These are phyloP conservation scores for Plasmodium gonderi DNA, from an alignment of 169 alveolate species.

Conservation along the genomic window DNA sequence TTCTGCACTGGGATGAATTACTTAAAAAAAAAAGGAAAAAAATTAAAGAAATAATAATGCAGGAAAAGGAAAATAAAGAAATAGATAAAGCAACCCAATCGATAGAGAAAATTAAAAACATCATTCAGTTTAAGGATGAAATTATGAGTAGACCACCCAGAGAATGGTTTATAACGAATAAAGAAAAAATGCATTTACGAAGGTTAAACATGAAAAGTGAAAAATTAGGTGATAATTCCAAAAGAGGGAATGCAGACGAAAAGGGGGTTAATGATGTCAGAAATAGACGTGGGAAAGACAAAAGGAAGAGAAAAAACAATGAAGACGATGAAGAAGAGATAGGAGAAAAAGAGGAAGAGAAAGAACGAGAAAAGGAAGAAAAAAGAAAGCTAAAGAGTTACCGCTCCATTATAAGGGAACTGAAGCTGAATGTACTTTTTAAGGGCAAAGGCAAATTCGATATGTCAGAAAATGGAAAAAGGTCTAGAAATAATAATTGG, in stretches of 20 bases:
- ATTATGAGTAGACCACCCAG: conserved; percentile 79
- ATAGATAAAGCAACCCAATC: conserved; percentile 82
- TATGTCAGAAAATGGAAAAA: background rate
- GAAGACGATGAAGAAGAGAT: background rate
- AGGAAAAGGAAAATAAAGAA: conserved; percentile 84
- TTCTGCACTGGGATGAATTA: conserved; percentile 71
- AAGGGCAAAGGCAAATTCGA: background rate
- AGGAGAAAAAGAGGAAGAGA: background rate
- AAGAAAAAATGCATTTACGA: conserved; percentile 59
- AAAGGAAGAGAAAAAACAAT: background rate
- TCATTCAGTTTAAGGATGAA: conserved; percentile 85
- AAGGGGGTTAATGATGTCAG: conserved; percentile 26
- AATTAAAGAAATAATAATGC: conserved; percentile 79
- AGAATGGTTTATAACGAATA: conserved; percentile 76
- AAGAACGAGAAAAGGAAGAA: conserved; percentile 14
- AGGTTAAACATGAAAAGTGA: conserved; percentile 23
- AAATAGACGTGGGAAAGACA: conserved; percentile 18
- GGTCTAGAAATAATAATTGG: background rate
- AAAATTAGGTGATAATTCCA: background rate
- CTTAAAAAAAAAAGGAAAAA: conserved; percentile 79
- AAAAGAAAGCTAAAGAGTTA: conserved; percentile 33
- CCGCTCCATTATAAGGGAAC: conserved; percentile 51
- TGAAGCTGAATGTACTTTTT: conserved; percentile 24
- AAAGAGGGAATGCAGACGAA: background rate
- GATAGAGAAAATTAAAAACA: conserved; percentile 80